Percentiles rank a stretch among this genome's conserved stretches.
These are phyloP conservation scores for Rhizophagus sp. DNA, from an alignment of 192 early-diverging fungal species.

Conservation along the genomic window DNA sequence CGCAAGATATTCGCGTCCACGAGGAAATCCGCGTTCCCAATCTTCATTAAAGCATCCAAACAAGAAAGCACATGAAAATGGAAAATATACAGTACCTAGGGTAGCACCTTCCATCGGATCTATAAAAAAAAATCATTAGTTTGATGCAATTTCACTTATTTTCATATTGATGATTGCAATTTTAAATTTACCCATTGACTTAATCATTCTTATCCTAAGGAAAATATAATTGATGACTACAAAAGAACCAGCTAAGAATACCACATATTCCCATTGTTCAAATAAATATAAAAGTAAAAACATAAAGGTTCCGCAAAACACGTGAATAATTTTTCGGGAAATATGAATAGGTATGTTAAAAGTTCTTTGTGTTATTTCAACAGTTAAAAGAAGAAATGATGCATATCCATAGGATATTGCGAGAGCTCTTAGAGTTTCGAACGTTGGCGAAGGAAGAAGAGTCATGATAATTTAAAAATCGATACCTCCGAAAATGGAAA, in stretches of 20 bases:
- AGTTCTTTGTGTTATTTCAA: conserved; percentile 3
- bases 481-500: too few species aligned
- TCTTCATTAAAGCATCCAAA: conserved; percentile 14
- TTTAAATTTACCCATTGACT: conserved; percentile 10
- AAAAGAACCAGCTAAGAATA: conserved; percentile 13
- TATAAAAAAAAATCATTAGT: not conserved
- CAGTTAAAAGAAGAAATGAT: not conserved
- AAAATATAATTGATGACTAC: not conserved
- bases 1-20: conserved; percentile 20
- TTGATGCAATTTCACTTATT: not conserved
- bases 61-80: conserved; percentile 26
- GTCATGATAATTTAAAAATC: not conserved
- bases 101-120: conserved; percentile 24
- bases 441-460: conserved; percentile 7
- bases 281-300: conserved; percentile 27
- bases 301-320: conserved; percentile 25
- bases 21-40: conserved; percentile 25
- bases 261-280: conserved; percentile 35
- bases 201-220: not conserved
- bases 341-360: not conserved
- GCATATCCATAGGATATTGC: conserved; percentile 2
- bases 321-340: conserved; percentile 36
- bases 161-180: not conserved
- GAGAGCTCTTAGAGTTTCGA: not conserved
- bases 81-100: conserved; percentile 34